A percentile compares a stretch with the other conserved stretches of the same genome.
Conservation (phyloP, 1,139 yeast genomes). For the Candida sp. region DNA sequence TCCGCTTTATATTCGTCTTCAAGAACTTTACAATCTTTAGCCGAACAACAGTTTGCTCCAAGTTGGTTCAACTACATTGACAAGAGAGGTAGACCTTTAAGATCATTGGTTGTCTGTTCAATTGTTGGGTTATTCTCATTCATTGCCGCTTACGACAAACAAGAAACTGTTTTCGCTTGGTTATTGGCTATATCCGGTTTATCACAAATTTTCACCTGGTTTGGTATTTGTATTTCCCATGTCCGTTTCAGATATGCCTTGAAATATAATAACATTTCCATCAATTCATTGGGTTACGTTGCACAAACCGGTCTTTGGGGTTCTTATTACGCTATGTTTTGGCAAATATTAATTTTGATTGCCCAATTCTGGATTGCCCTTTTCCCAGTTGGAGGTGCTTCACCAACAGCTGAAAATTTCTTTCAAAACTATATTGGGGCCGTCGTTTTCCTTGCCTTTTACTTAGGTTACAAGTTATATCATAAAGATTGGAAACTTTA, state of each 20-base stretch:
- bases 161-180: conserved; percentile 43
- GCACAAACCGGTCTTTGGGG: conserved; percentile 42
- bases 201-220: conserved; percentile 43
- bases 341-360: conserved; percentile 33
- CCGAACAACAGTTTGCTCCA: conserved; percentile 44
- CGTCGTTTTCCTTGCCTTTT: conserved; percentile 29
- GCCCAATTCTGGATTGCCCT: conserved; percentile 44
- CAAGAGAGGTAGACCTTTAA: conserved; percentile 40
- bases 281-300: conserved; percentile 35
- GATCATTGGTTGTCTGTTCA: conserved; percentile 32
- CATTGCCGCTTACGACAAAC: conserved; percentile 39
- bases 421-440: conserved; percentile 38
- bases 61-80: conserved; percentile 39
- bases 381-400: conserved; percentile 29
- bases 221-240: conserved; percentile 39
- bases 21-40: conserved; percentile 41
- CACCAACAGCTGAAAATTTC: conserved; percentile 27
- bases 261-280: conserved; percentile 29
- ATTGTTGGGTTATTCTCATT: conserved; percentile 27
- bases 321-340: conserved; percentile 31
- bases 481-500: conserved; percentile 29
- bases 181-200: conserved; percentile 42
- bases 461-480: conserved; percentile 32
- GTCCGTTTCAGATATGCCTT: conserved; percentile 42
- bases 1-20: conserved; percentile 43